These are phyloP conservation scores for Neolentinus lepideus DNA, from an alignment of 1,284 basidiomycete genomes.

Conservation along the genomic window DNA sequence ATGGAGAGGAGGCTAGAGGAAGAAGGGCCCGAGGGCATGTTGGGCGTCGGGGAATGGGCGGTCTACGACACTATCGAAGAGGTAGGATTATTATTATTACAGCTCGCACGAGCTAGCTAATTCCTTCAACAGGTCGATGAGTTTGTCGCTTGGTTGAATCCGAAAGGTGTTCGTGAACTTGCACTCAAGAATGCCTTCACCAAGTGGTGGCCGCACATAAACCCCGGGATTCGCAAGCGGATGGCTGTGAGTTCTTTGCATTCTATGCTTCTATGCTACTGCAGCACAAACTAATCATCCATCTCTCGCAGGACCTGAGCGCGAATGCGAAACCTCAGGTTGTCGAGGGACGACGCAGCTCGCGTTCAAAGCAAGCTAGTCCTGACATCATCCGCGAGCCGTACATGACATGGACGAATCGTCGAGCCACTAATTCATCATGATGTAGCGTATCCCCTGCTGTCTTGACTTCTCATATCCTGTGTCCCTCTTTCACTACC, in stretches of 20 bases:
- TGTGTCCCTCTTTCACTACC: too few species aligned
- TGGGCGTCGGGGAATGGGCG: conserved; percentile 82
- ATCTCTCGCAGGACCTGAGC: conserved; percentile 50
- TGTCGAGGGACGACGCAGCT: conserved; percentile 72
- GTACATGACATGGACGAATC: conserved; percentile 81
- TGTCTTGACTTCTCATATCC: conserved; percentile 28
- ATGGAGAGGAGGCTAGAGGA: conserved; percentile 60
- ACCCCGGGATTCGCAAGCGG: conserved; percentile 74
- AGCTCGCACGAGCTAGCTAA: conserved; percentile 10
- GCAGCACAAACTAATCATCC: not conserved
- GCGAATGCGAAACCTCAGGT: conserved; percentile 44
- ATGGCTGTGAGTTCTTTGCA: conserved; percentile 49
- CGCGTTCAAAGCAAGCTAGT: conserved; percentile 54
- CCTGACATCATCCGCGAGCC: conserved; percentile 66
- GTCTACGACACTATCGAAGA: conserved; percentile 83
- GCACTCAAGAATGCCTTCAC: conserved; percentile 74
- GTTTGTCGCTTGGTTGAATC: conserved; percentile 85
- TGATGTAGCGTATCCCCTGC: conserved; percentile 8
- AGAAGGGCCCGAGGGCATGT: conserved; percentile 67
- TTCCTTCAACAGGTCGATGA: conserved; percentile 56
- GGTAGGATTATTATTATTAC: conserved; percentile 36
- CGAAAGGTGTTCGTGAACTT: conserved; percentile 84
- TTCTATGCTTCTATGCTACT: not conserved
- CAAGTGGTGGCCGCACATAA: conserved; percentile 84
- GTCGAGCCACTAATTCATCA: conserved; percentile 43